phyloP scores from a whole-genome alignment of 441 rosid species.

The Macaranga tanarius region DNA sequence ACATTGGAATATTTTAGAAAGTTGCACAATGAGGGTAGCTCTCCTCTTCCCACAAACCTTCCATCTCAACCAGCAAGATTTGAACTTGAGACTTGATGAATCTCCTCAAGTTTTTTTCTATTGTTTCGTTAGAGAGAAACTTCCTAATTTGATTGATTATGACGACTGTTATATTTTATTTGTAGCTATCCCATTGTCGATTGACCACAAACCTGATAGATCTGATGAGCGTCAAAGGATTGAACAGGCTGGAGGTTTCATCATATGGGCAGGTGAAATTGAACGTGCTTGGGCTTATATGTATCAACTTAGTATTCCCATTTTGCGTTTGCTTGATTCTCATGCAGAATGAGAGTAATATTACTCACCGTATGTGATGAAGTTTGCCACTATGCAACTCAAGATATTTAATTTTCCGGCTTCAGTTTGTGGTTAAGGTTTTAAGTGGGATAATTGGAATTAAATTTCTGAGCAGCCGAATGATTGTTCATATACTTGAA shows the following conservation, averaged over 20 bases:
- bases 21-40: background rate
- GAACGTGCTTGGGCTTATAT: background rate
- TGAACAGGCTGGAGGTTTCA: constrained; percentile 84
- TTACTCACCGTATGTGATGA: background rate
- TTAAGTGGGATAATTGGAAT: constrained; percentile 3
- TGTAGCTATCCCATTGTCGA: constrained; percentile 71
- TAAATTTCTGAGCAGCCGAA: background rate
- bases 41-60: background rate
- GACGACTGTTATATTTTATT: constrained; percentile 17
- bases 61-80: background rate
- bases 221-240: constrained; percentile 82
- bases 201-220: constrained; percentile 89
- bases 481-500: background rate
- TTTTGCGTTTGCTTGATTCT: background rate
- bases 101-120: background rate
- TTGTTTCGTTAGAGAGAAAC: background rate
- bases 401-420: background rate
- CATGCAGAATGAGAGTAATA: constrained; percentile 7
- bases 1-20: background rate
- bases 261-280: constrained; percentile 79
- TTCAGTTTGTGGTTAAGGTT: background rate
- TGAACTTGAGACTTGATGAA: background rate
- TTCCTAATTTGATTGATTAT: background rate
- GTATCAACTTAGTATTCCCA: background rate
- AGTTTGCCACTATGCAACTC: background rate